Conservation (phyloP, 2,329 filamentous ascomycete genomes). For the Ciborinia camelliae region DNA sequence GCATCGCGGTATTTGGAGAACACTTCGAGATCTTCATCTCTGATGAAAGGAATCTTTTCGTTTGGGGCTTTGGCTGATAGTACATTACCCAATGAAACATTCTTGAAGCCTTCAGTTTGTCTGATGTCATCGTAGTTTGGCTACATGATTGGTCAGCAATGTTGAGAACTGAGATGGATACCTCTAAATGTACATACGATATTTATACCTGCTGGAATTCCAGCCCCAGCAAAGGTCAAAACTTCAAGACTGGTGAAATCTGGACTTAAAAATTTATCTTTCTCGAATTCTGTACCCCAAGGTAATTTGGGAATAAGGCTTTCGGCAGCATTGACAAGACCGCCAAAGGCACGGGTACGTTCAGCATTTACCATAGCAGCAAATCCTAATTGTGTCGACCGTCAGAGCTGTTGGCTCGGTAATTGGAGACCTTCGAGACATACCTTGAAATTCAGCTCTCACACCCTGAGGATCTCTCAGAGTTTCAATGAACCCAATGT, state of each 20-base stretch:
- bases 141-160: constrained; percentile 23
- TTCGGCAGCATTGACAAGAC: constrained; percentile 77
- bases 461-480: constrained; percentile 80
- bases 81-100: constrained; percentile 90
- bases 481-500: constrained; percentile 82
- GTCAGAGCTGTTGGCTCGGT: background rate
- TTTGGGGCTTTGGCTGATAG: constrained; percentile 86
- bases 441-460: constrained; percentile 78
- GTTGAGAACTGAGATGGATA: background rate
- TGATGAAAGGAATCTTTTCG: constrained; percentile 89
- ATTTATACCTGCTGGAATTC: constrained; percentile 66
- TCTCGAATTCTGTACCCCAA: constrained; percentile 87
- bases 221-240: constrained; percentile 67
- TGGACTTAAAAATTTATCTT: constrained; percentile 90
- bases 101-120: constrained; percentile 85
- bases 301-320: constrained; percentile 84
- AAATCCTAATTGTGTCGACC: constrained; percentile 45
- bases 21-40: constrained; percentile 69
- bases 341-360: constrained; percentile 81
- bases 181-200: constrained; percentile 38
- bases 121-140: constrained; percentile 74
- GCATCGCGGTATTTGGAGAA: constrained; percentile 81
- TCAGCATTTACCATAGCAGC: constrained; percentile 85
- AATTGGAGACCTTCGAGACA: background rate
- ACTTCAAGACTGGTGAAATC: constrained; percentile 96